A percentile compares a stretch with the other conserved stretches of the same genome.
These are phyloP conservation scores for Calendula officinalis DNA, from an alignment of 129 eudicot species.

Conservation along the genomic window DNA sequence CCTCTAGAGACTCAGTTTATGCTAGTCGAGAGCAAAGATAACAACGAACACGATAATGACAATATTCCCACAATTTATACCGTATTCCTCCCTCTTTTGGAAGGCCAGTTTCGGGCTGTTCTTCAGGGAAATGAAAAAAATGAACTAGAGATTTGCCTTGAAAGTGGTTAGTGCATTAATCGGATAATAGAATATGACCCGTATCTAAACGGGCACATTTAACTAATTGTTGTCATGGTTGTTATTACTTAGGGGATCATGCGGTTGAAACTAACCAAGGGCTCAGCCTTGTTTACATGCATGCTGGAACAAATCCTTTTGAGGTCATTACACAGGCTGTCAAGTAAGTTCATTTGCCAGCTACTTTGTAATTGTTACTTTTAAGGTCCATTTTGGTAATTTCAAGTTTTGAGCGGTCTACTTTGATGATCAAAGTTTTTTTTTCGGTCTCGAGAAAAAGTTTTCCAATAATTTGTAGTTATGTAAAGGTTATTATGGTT, in stretches of 20 bases:
- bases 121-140: conserved; percentile 89
- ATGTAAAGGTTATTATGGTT: background rate
- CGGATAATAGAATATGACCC: background rate
- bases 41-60: conserved; percentile 43
- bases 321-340: conserved; percentile 81
- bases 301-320: conserved; percentile 90
- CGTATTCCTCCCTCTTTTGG: conserved; percentile 85
- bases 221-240: conserved; percentile 25
- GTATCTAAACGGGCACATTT: background rate
- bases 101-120: conserved; percentile 91
- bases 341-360: conserved; percentile 51
- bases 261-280: conserved; percentile 80
- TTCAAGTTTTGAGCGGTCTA: too few relatives aligned
- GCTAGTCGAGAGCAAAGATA: conserved; percentile 82
- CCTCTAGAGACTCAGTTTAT: conserved; percentile 96
- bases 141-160: conserved; percentile 88
- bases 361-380: background rate
- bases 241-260: conserved; percentile 61
- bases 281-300: conserved; percentile 75
- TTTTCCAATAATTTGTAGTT: background rate
- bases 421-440: too few relatives aligned
- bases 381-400: too few relatives aligned
- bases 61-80: conserved; percentile 64
- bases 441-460: too few relatives aligned
- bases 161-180: conserved; percentile 81